Percentiles rank a stretch among this genome's conserved stretches.
phyloP scores from a whole-genome alignment of 208 protist genomes.

The Leishmania lainsoni region DNA sequence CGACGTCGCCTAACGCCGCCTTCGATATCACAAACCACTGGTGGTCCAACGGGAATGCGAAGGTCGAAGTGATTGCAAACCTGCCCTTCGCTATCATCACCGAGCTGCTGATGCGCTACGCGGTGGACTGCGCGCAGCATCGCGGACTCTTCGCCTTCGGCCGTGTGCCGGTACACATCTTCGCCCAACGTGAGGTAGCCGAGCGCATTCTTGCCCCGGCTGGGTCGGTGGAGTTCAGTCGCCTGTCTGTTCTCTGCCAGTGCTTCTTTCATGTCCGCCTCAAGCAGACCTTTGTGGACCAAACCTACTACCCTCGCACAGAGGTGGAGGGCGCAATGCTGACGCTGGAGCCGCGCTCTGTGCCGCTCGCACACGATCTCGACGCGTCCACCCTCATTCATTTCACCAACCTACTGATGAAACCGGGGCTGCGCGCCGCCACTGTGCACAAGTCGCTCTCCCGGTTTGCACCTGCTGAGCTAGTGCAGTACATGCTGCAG shows the following conservation, averaged over 20 bases:
- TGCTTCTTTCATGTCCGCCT: slow-evolving; percentile 80
- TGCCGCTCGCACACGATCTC: slow-evolving; percentile 48
- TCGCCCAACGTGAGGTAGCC: slow-evolving; percentile 89
- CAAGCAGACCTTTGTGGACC: slow-evolving; percentile 79
- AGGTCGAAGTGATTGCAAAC: slow-evolving; percentile 89
- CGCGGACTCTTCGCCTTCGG: slow-evolving; percentile 80
- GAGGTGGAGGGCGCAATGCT: slow-evolving; percentile 81
- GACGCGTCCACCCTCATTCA: slow-evolving; percentile 76
- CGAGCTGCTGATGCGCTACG: slow-evolving; percentile 87
- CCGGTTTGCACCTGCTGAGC: slow-evolving; percentile 60
- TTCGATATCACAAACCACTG: slow-evolving; percentile 64
- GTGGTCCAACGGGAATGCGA: slow-evolving; percentile 83
- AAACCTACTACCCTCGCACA: slow-evolving; percentile 88
- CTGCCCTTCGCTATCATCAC: slow-evolving; percentile 84
- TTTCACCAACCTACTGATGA: slow-evolving; percentile 83
- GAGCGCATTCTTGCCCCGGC: slow-evolving; percentile 77
- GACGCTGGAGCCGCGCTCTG: slow-evolving; percentile 73
- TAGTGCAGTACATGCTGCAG: slow-evolving; percentile 87
- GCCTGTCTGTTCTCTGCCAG: slow-evolving; percentile 82
- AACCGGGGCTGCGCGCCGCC: slow-evolving; percentile 56
- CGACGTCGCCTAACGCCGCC: slow-evolving; percentile 41
- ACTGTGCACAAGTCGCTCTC: slow-evolving; percentile 75
- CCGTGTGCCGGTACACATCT: slow-evolving; percentile 84
- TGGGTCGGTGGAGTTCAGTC: slow-evolving; percentile 79
- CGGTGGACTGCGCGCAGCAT: slow-evolving; percentile 71